These are phyloP conservation scores for Ceratobasidium sp. DNA, from an alignment of 1,284 basidiomycete genomes.

Conservation along the genomic window DNA sequence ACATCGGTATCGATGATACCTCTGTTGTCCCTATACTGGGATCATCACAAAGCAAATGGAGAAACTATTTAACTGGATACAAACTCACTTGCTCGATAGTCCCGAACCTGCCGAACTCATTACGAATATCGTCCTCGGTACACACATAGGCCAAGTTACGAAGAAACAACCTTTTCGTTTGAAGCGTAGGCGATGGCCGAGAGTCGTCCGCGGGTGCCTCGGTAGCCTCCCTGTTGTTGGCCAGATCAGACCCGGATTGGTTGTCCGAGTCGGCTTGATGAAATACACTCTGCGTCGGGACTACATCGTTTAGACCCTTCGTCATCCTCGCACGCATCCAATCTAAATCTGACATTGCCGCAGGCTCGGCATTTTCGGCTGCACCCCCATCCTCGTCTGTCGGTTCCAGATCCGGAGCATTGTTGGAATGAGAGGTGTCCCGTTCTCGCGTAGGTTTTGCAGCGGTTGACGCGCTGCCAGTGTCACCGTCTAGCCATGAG, in stretches of 20 bases:
- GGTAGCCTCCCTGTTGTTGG: not conserved
- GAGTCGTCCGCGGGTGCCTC: slow-evolving; percentile 5
- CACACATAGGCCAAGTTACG: slow-evolving; percentile 91
- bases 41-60: slow-evolving; percentile 53
- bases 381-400: slow-evolving; percentile 43
- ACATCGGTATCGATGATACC: slow-evolving; percentile 33
- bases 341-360: slow-evolving; percentile 65
- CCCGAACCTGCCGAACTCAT: slow-evolving; percentile 76
- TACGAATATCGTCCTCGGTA: slow-evolving; percentile 72
- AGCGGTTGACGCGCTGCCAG: slow-evolving; percentile 7
- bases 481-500: slow-evolving; percentile 67
- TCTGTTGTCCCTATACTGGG: slow-evolving; percentile 48
- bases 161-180: slow-evolving; percentile 84
- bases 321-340: slow-evolving; percentile 76
- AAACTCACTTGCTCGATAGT: slow-evolving; percentile 71
- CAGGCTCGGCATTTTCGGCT: slow-evolving; percentile 45
- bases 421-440: not conserved
- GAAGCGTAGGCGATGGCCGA: slow-evolving; percentile 60
- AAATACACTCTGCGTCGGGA: slow-evolving; percentile 56
- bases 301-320: slow-evolving; percentile 53
- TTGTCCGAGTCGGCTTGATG: slow-evolving; percentile 60
- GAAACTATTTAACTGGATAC: slow-evolving; percentile 29
- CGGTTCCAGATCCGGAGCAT: not conserved
- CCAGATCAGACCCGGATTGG: slow-evolving; percentile 42
- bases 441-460: slow-evolving; percentile 27